These are phyloP conservation scores for Agrostemma githago DNA, from an alignment of 148 eudicot genomes.

Conservation along the genomic window DNA sequence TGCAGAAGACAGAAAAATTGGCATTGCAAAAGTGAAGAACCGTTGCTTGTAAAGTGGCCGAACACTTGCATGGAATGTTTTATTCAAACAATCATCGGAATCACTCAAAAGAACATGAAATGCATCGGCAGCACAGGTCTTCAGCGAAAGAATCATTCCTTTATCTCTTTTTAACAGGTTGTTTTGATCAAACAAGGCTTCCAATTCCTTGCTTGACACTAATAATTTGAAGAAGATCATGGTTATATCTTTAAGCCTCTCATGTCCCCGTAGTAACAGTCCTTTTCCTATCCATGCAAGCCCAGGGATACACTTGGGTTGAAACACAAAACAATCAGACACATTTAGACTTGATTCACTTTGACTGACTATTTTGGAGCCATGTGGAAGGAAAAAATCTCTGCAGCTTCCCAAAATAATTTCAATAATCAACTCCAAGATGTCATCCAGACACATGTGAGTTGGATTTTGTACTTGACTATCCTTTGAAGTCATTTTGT, in stretches of 20 bases:
- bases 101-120: conserved; percentile 78
- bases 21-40: conserved; percentile 63
- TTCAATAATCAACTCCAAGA: conserved; percentile 47
- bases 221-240: conserved; percentile 56
- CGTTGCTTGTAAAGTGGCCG: conserved; percentile 96
- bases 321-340: conserved; percentile 25
- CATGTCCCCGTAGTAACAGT: conserved; percentile 88
- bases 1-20: conserved; percentile 51
- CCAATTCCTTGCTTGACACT: conserved; percentile 32
- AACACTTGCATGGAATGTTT: conserved; percentile 61
- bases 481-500: conserved; percentile 55
- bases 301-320: conserved; percentile 41
- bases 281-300: conserved; percentile 98
- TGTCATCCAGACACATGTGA: conserved; percentile 48
- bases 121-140: conserved; percentile 76
- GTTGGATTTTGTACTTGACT: conserved; percentile 26
- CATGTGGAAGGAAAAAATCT: conserved; percentile 26
- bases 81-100: conserved; percentile 77
- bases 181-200: conserved; percentile 22
- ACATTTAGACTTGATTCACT: conserved; percentile 25
- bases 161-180: conserved; percentile 21
- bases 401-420: conserved; percentile 27
- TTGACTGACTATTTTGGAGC: conserved; percentile 24
- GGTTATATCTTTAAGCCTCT: conserved; percentile 61
- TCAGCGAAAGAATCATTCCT: conserved; percentile 32